phyloP scores from a whole-genome alignment of 371 early-diverging fungal species.

The Batrachochytrium dendrobatidis region DNA sequence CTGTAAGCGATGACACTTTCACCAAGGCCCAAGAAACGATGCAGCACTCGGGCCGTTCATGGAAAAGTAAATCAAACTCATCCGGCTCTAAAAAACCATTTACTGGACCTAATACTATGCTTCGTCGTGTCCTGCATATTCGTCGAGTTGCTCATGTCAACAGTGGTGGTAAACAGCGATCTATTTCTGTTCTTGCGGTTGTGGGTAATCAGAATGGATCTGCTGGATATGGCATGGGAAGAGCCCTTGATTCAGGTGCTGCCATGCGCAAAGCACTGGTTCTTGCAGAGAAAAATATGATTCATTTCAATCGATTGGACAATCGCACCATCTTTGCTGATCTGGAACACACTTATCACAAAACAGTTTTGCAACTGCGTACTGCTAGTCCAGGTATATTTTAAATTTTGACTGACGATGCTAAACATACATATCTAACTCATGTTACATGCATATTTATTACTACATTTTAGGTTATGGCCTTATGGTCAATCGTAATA shows the following conservation, averaged over 20 bases:
- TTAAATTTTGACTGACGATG: background rate
- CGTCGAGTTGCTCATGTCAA: slow-evolving; percentile 38
- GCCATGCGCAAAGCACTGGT: slow-evolving; percentile 88
- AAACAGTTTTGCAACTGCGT: slow-evolving; percentile 71
- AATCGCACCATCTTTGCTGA: slow-evolving; percentile 90
- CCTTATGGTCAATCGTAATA: slow-evolving; percentile 79
- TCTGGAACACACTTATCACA: slow-evolving; percentile 82
- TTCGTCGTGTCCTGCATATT: slow-evolving; percentile 37
- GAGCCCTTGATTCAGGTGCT: slow-evolving; percentile 67
- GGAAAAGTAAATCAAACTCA: too few species aligned
- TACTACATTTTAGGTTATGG: slow-evolving; percentile 72
- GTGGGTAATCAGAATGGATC: slow-evolving; percentile 91
- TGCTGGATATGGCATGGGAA: slow-evolving; percentile 94
- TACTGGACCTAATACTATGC: too few species aligned
- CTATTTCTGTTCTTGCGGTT: slow-evolving; percentile 84
- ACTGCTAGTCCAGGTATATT: slow-evolving; percentile 84
- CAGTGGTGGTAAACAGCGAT: slow-evolving; percentile 37
- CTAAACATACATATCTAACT: background rate
- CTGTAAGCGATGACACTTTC: too few species aligned
- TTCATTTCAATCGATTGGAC: slow-evolving; percentile 81
- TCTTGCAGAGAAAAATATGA: slow-evolving; percentile 80
- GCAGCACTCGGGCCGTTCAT: too few species aligned
- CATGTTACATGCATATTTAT: background rate
- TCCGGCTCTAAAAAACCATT: too few species aligned
- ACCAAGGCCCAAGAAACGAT: too few species aligned